Percentiles rank a stretch among this genome's conserved stretches.
These are phyloP conservation scores for Phytophthora colocasiae DNA, from an alignment of 352 stramenopile genomes.

Conservation along the genomic window DNA sequence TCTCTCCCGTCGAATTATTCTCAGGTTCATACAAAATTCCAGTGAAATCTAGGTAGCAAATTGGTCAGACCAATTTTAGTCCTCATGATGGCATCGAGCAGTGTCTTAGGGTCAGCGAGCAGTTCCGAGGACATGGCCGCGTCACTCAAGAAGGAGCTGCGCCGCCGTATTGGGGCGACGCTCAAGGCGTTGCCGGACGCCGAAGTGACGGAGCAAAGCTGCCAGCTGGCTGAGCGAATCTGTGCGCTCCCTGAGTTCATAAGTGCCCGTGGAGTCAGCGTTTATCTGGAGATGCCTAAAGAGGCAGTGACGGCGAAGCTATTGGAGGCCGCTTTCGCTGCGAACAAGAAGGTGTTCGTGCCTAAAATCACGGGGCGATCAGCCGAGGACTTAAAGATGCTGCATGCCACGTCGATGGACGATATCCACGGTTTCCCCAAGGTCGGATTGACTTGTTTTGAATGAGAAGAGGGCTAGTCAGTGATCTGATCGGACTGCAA, in stretches of 20 bases:
- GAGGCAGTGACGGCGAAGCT: slow-evolving; percentile 72
- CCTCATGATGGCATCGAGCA: slow-evolving; percentile 9
- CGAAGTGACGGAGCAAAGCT: slow-evolving; percentile 65
- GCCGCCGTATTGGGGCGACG: slow-evolving; percentile 53
- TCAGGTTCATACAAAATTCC: slow-evolving; percentile 11
- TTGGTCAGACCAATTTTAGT: slow-evolving; percentile 18
- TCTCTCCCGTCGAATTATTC: slow-evolving; percentile 4
- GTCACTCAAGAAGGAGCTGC: slow-evolving; percentile 66
- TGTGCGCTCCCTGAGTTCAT: slow-evolving; percentile 61
- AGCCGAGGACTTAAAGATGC: slow-evolving; percentile 83
- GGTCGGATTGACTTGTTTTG: slow-evolving; percentile 32
- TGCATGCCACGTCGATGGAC: slow-evolving; percentile 61
- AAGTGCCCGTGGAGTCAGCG: slow-evolving; percentile 53
- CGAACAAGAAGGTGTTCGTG: slow-evolving; percentile 84
- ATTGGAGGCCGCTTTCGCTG: slow-evolving; percentile 61
- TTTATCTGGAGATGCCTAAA: slow-evolving; percentile 89
- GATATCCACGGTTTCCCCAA: slow-evolving; percentile 87
- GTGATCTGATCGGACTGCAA: slow-evolving; percentile 26
- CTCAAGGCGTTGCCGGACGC: slow-evolving; percentile 48
- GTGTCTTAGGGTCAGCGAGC: slow-evolving; percentile 1
- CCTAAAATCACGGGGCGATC: slow-evolving; percentile 82
- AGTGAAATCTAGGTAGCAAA: slow-evolving; percentile 9
- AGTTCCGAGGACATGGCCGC: slow-evolving; percentile 36
- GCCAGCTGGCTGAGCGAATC: slow-evolving; percentile 53
- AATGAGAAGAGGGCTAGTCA: slow-evolving; percentile 9